These are phyloP conservation scores for Trichodelitschia bisporula DNA, from an alignment of 495 filamentous ascomycete species.

Conservation along the genomic window DNA sequence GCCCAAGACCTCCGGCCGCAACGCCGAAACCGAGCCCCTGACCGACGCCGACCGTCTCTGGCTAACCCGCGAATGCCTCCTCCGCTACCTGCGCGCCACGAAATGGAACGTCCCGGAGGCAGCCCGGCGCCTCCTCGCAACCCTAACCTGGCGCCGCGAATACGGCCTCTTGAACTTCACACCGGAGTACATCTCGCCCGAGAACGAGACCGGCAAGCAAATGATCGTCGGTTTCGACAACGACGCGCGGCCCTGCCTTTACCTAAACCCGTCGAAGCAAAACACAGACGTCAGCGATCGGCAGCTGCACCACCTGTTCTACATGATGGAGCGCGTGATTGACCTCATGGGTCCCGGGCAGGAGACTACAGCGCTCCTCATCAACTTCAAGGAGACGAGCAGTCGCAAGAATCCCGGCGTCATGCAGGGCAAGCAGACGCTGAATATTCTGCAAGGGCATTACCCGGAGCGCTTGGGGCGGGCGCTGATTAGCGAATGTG, in stretches of 20 bases:
- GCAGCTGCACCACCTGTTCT: conserved; percentile 85
- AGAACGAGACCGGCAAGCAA: conserved; percentile 94
- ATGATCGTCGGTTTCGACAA: conserved; percentile 72
- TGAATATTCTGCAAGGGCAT: conserved; percentile 78
- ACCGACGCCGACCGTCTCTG: conserved; percentile 66
- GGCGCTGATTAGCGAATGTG: conserved; percentile 69
- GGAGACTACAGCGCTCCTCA: conserved; percentile 61
- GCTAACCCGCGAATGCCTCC: conserved; percentile 73
- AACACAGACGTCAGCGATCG: conserved; percentile 76
- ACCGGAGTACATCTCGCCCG: conserved; percentile 58
- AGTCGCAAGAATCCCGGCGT: conserved; percentile 54
- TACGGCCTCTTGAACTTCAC: conserved; percentile 52
- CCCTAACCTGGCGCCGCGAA: conserved; percentile 70
- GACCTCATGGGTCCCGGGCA: conserved; percentile 70
- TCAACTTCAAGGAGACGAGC: conserved; percentile 58
- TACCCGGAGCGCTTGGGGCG: conserved; percentile 84
- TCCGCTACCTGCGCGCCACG: conserved; percentile 78
- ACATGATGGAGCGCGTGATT: conserved; percentile 75
- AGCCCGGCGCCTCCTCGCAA: conserved; percentile 51
- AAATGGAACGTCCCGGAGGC: conserved; percentile 68
- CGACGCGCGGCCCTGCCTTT: conserved; percentile 59
- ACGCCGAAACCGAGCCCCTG: conserved; percentile 35
- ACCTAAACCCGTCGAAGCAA: conserved; percentile 68
- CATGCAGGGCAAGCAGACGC: conserved; percentile 47
- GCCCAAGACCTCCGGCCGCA: conserved; percentile 30